Base-by-base conservation (phyloP, 2,329 filamentous ascomycete species). In the Ceratocystis alfenasii region DNA sequence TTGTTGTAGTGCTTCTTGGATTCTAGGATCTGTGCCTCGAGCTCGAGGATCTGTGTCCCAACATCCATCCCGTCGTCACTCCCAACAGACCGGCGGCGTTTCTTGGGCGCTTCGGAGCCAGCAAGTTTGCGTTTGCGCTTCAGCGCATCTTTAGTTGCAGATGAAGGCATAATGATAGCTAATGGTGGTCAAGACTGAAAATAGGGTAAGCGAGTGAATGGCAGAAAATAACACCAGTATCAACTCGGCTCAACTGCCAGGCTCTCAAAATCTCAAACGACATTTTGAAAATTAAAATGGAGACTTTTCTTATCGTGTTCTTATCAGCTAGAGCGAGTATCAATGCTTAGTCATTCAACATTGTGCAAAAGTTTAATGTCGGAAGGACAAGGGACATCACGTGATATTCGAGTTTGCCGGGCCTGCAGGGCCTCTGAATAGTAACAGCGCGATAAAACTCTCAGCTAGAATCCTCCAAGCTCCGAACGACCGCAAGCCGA, bases 1-100 rank as follows among this genome's bases (percentile, higher is more conserved):
- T 95, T 90, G 79, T 96, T 95, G 80, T 95, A 95, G 76, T 96
- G 84, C 75, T 91, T 90, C 72, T 86, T 88, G 62, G 91, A 95
- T 74, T 94, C 87, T 68, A 91, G 77, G 65, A 97, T 91, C 66
- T 89, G 87, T 69, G 84, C 80, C 77, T 96, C 92, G 65, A 96
- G 81, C 65, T 84, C 77, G 53, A 93, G 76, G 67, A 96, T 89
- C 69, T 84, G 82, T 66, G 83, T 80, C 73, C 87, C 82, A 59
- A 78, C 74, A 72, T 85, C 64, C 53, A 75, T 74, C 64, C 79
- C 78, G 69, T 78, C 77, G 69, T 79, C 77, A 71, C 76, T 75
- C 74, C 76, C 76, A 68, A 81, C 75, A 65, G 79, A 76, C 69
- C 79, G 79, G 17, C 77, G 72, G 67, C 80, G 78, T 72, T 86